Evolutionary conservation across 2,329 filamentous ascomycete species (phyloP), one percentile per base, ranked within the genome.

Genomic region (Diaporthe citrichinensis): DNA sequence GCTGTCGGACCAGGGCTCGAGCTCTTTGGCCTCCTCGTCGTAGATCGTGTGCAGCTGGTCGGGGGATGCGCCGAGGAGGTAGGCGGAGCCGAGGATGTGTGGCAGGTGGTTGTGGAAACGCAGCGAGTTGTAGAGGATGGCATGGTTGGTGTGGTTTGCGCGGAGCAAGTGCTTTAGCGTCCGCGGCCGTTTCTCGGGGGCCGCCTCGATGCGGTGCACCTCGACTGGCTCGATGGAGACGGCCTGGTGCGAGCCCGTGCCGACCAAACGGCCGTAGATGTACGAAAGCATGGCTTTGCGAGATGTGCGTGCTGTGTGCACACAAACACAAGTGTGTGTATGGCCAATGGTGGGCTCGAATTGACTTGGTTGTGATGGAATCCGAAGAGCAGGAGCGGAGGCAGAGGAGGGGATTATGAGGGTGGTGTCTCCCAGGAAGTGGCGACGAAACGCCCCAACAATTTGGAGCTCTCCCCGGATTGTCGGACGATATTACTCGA

Each of bases 91-190:
- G 17, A 99, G 90, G 71, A 95, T 90, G 84, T 98, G 95, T 53
- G 95, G 90, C 79, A 93, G 88, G 84, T 98, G 94, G 81, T 98
- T 98, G 85, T 97, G 92, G 80, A 92, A 97, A 77, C 90, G 87
- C 6, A 94, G 86, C 72, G 94, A 83, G 82, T 96, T 92, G 83
- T 94, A 97, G 73, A 98, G 85, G 78, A 98, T 92, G 44, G 95
- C 92, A 84, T 98, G 91, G 82, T 97, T 98, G 79, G 93, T 93
- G 85, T 99, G 97, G 83, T 98, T 98, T 71, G 96, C 93, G 84
- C 94, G 95, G 76, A 99, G 84, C 20, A 99, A 88, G 84, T 98
- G 95, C 86, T 98, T 98, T 77, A 99, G 88, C 28, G 94, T 94
- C 77, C 96, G 89, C 25, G 94, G 92, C 74, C 94, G 89, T 83